Evolutionary conservation across 768 basidiomycete genomes (phyloP).

Genomic region (Hericium erinaceus): DNA sequence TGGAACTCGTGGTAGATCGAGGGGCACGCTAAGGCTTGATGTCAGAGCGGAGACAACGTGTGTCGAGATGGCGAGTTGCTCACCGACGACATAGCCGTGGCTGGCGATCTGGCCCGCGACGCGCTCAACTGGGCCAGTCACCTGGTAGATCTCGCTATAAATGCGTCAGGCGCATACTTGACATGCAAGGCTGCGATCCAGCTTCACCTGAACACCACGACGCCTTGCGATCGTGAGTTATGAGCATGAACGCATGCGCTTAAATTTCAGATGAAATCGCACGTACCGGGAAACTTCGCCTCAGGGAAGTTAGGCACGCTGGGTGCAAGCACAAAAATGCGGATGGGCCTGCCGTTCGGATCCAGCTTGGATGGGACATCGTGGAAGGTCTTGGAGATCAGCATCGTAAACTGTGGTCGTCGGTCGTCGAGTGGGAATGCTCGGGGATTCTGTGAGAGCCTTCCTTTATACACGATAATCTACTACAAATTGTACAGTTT

Average conservation of each 20-base stretch:
- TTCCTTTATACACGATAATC: no score
- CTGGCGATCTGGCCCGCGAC: conserved; percentile 84
- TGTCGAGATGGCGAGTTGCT: conserved; percentile 15
- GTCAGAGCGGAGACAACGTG: not conserved
- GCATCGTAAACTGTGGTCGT: conserved; percentile 40
- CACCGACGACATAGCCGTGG: conserved; percentile 77
- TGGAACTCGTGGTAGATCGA: conserved; percentile 90
- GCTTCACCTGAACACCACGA: conserved; percentile 69
- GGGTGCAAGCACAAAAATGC: conserved; percentile 80
- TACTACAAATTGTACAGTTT: not conserved
- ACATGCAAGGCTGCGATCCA: not conserved
- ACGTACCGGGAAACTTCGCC: conserved; percentile 79
- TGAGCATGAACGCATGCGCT: not conserved
- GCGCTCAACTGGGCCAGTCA: conserved; percentile 94
- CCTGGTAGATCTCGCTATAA: conserved; percentile 86
- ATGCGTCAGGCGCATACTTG: not conserved
- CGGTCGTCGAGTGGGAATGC: not conserved
- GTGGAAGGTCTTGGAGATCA: conserved; percentile 70
- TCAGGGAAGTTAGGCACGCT: conserved; percentile 74
- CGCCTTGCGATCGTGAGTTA: conserved; percentile 36
- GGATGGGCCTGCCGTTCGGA: conserved; percentile 50
- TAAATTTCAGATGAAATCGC: not conserved
- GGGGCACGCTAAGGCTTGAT: conserved; percentile 50
- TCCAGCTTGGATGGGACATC: conserved; percentile 69
- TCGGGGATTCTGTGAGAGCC: not conserved